Evolutionary conservation across 2,329 filamentous ascomycete species (phyloP).

Genomic region (Paraconiothyrium sp.): DNA sequence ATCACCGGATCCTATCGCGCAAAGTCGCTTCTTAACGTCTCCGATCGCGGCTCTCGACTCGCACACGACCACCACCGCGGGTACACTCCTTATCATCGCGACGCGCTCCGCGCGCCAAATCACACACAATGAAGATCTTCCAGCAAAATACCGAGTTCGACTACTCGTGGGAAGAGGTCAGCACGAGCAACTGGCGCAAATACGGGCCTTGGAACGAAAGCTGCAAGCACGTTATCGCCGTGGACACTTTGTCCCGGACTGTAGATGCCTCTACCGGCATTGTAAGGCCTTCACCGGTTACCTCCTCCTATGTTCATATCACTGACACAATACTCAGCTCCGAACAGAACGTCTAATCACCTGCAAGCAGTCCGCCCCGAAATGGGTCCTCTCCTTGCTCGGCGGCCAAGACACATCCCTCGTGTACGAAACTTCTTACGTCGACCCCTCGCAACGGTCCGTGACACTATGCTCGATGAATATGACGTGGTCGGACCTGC

Average conservation of each 20-base stretch:
- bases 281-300: constrained; percentile 57
- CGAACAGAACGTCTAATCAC: constrained; percentile 76
- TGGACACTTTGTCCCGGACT: constrained; percentile 85
- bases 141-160: constrained; percentile 88
- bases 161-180: constrained; percentile 99
- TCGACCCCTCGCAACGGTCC: constrained; percentile 82
- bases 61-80: constrained; percentile 1
- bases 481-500: constrained; percentile 88
- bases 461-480: constrained; percentile 98
- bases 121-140: constrained; percentile 85
- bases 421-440: constrained; percentile 95
- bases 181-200: constrained; percentile 97
- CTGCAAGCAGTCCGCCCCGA: constrained; percentile 72
- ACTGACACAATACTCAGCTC: constrained; percentile 57
- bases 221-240: constrained; percentile 87
- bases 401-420: constrained; percentile 83
- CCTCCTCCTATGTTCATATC: constrained; percentile 10
- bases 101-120: constrained; percentile 17
- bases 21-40: neutral
- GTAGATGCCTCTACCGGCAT: constrained; percentile 73
- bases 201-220: constrained; percentile 97
- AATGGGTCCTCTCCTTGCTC: constrained; percentile 82
- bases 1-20: neutral
- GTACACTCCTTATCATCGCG: constrained; percentile 17
- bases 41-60: constrained; percentile 16